Conservation (phyloP, 2,329 filamentous ascomycete genomes). For the Penicillium sp. region DNA sequence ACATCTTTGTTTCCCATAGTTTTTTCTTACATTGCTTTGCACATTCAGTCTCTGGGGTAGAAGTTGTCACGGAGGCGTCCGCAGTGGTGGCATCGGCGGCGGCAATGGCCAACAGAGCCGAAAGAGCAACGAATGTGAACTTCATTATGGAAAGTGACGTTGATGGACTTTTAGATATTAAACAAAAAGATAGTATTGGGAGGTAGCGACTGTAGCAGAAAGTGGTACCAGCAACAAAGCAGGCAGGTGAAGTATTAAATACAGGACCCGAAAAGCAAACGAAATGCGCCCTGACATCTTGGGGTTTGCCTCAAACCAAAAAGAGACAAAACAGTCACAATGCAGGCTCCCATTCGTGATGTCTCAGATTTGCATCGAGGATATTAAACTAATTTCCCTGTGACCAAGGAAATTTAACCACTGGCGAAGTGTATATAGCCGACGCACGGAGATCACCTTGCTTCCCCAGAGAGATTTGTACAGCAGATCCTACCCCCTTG, state of each 20-base stretch:
- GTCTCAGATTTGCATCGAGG: constrained; percentile 16
- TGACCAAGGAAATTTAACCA: neutral
- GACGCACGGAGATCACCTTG: constrained; percentile 3
- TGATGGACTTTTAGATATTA: constrained; percentile 10
- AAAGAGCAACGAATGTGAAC: constrained; percentile 47
- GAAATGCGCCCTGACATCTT: neutral
- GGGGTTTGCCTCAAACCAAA: constrained; percentile 2
- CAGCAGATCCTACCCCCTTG: constrained; percentile 4
- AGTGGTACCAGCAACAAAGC: neutral
- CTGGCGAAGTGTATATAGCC: neutral
- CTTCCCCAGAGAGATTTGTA: constrained; percentile 4
- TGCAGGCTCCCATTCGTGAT: constrained; percentile 12
- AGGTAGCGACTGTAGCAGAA: constrained; percentile 1
- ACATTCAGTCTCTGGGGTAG: constrained; percentile 38
- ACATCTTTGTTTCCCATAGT: neutral
- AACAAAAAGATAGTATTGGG: constrained; percentile 2
- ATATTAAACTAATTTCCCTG: neutral
- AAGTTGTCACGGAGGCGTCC: constrained; percentile 32
- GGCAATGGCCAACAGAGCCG: constrained; percentile 48
- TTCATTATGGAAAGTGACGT: constrained; percentile 35
- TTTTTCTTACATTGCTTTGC: constrained; percentile 38
- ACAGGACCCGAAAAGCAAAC: constrained; percentile 2
- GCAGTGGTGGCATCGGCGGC: constrained; percentile 39
- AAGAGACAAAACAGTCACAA: constrained; percentile 1
- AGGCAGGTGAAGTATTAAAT: constrained; percentile 5